phyloP scores from a whole-genome alignment of 345 rosid species.

The Draba incana region DNA sequence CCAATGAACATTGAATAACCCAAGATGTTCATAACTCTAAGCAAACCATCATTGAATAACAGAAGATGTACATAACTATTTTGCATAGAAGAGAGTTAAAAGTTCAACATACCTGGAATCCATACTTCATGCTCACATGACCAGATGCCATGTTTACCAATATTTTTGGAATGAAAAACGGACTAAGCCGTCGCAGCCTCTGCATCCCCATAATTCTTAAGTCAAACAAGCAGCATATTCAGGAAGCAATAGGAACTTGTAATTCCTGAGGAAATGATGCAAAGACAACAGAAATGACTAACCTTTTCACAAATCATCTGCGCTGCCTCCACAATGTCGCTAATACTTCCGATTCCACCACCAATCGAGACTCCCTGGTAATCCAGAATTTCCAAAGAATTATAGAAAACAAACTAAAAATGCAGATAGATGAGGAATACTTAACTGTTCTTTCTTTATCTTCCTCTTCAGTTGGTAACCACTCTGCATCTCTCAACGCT shows the following conservation, averaged over 20 bases:
- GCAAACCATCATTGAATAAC: not conserved
- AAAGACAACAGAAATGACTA: slow-evolving; percentile 20
- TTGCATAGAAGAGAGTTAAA: not conserved
- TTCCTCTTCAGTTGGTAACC: slow-evolving; percentile 72
- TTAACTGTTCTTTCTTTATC: slow-evolving; percentile 81
- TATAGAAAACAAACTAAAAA: slow-evolving; percentile 25
- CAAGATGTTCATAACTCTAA: not conserved
- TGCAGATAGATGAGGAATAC: not conserved
- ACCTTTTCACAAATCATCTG: slow-evolving; percentile 92
- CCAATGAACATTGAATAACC: not conserved
- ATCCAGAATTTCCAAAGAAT: slow-evolving; percentile 45
- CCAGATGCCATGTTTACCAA: slow-evolving; percentile 97
- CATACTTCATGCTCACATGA: slow-evolving; percentile 94
- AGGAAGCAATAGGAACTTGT: not conserved
- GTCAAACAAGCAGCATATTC: not conserved
- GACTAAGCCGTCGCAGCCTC: slow-evolving; percentile 90
- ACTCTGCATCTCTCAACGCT: slow-evolving; percentile 85
- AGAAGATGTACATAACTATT: not conserved
- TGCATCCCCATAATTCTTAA: slow-evolving; percentile 45
- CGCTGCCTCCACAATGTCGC: slow-evolving; percentile 82
- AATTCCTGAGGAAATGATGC: slow-evolving; percentile 5
- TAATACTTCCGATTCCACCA: slow-evolving; percentile 92
- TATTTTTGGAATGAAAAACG: slow-evolving; percentile 92
- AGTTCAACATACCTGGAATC: slow-evolving; percentile 72
- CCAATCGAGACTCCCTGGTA: slow-evolving; percentile 95